phyloP scores from a whole-genome alignment of 306 rosid genomes.

The Geum urbanum region DNA sequence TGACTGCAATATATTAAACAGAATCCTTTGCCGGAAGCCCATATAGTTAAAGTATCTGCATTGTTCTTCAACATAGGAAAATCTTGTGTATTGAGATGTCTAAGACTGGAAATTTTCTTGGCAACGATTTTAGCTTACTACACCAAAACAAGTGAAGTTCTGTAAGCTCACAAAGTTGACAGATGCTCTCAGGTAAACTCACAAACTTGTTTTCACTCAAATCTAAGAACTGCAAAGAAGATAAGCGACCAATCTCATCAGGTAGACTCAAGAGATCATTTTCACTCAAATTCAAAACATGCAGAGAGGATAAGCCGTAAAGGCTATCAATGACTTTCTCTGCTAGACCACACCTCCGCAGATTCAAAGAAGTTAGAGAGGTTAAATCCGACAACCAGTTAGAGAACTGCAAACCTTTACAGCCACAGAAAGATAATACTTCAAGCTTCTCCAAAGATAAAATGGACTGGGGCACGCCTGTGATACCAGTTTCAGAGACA shows the following conservation, averaged over 20 bases:
- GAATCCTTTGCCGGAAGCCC: not conserved
- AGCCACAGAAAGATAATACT: conserved; percentile 1
- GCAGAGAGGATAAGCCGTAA: conserved; percentile 18
- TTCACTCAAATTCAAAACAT: conserved; percentile 16
- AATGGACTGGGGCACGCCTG: not conserved
- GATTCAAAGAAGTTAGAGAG: conserved; percentile 2
- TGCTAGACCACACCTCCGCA: conserved; percentile 14
- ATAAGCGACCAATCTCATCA: conserved; percentile 8
- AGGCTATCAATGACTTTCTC: conserved; percentile 10
- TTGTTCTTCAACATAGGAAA: not conserved
- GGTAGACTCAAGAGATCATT: not conserved
- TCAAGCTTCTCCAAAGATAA: not conserved
- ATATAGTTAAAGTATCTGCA: not conserved
- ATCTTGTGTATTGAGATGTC: not conserved
- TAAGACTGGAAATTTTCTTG: not conserved
- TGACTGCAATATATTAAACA: not conserved
- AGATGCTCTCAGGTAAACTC: conserved; percentile 12
- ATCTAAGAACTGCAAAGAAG: conserved; percentile 19
- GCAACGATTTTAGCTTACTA: not conserved
- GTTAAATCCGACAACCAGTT: not conserved
- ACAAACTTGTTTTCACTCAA: conserved; percentile 22
- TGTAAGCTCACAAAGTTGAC: not conserved
- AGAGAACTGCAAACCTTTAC: conserved; percentile 5
- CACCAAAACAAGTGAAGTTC: not conserved
- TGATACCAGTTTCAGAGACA: conserved; percentile 10